Base-by-base conservation (phyloP, 2,329 filamentous ascomycete species). In the Truncatella angustata region DNA sequence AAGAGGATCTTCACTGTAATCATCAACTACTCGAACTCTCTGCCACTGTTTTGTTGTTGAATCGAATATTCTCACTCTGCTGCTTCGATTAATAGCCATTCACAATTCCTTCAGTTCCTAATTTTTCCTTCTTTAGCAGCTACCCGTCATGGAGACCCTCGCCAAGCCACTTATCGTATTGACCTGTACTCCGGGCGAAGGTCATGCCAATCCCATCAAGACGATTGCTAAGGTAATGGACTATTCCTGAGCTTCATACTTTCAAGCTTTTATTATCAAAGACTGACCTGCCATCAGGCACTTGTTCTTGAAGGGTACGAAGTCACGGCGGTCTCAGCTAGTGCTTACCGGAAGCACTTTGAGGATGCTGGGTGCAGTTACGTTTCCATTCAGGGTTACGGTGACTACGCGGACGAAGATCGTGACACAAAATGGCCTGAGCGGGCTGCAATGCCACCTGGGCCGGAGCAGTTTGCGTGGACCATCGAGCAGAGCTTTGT, bases 381-480 rank as follows among this genome's bases (percentile, higher is more conserved):
- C n/a, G 20, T 47, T 18, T 40, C 50, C 23, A 24, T 51, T 16
- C 42, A 51, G 40, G 50, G 42, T 30, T 51, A 51, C 18, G 50
- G 50, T 23, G 50, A 51, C 34, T 51, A 51, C 23, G 32, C 24
- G 30, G 42, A 51, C 24, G 50, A 39, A n/a, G 50, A 51, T 12
- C 50, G 50, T 26, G 50, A 51, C 23, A 28, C 50, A 3, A 51
- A 51, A 51, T 51, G 50, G 50, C 50, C 50, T 14, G 42, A 51
- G n/a, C 36, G 42, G 16, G 40, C 23, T 18, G 9, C 12, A 7
- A 47, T 51, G 14, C 20, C 30, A 4, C 50, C 50, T 2, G 50
- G 50, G 23, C 40, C 32, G 4, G 50, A 51, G 30, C 50, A 51
- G 32, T 51, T 47, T 35, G 20, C 50, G 1, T 51, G 40, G 40